These are phyloP conservation scores for Chrysoporthe cubensis DNA, from an alignment of 2,329 filamentous ascomycete species.

Conservation along the genomic window DNA sequence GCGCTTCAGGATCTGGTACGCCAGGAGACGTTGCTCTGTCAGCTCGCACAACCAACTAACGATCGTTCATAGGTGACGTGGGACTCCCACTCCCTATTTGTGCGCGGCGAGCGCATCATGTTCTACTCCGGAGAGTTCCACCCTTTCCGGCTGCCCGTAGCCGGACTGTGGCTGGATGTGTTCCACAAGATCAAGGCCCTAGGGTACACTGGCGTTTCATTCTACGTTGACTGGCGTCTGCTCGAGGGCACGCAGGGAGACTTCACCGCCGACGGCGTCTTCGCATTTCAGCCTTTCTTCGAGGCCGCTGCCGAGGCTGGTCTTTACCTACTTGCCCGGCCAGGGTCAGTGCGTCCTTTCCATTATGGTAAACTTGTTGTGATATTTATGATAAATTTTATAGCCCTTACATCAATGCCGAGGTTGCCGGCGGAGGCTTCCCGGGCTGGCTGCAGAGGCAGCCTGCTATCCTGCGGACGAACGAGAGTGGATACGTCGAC, in stretches of 20 bases:
- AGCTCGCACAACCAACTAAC: background rate
- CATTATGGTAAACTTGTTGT: too few species aligned
- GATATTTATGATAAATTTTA: too few species aligned
- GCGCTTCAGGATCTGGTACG: conserved; percentile 24
- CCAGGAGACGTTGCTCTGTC: too few species aligned
- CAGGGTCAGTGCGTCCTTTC: conserved; percentile 52
- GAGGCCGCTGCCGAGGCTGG: conserved; percentile 73
- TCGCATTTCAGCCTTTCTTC: conserved; percentile 75
- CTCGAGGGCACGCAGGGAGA: conserved; percentile 73
- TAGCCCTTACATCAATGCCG: conserved; percentile 54
- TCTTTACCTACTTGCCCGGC: conserved; percentile 74
- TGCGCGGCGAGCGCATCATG: conserved; percentile 71
- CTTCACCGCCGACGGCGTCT: conserved; percentile 72
- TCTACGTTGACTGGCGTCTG: conserved; percentile 80
- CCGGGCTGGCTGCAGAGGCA: conserved; percentile 78
- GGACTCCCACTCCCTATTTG: conserved; percentile 72
- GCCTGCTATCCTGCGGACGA: conserved; percentile 67
- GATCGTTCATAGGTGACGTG: conserved; percentile 57
- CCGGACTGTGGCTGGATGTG: conserved; percentile 61
- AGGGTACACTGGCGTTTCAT: conserved; percentile 79
- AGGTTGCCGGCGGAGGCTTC: conserved; percentile 76
- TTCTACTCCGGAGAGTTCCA: conserved; percentile 77
- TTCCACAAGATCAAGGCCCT: conserved; percentile 83
- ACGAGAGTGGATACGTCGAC: conserved; percentile 62
- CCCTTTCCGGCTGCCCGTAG: conserved; percentile 59